Evolutionary conservation across 371 early-diverging fungal genomes (phyloP).

Genomic region (Apophysomyces elegans): DNA sequence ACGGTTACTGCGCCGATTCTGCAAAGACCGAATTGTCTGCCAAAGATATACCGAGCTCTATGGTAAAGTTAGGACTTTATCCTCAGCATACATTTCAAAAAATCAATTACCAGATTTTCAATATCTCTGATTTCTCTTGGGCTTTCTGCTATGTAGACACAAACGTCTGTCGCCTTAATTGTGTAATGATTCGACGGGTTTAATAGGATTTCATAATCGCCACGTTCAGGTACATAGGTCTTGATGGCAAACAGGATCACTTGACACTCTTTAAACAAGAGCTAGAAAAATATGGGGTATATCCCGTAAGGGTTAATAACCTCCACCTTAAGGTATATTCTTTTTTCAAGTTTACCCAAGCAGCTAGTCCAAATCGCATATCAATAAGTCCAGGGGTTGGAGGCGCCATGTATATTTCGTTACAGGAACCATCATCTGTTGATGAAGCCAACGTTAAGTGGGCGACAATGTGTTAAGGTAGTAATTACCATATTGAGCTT

Average conservation of each 20-base stretch:
- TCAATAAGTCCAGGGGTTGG: slow-evolving; percentile 63
- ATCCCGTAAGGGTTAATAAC: background rate
- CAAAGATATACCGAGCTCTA: slow-evolving; percentile 24
- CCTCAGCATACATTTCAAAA: background rate
- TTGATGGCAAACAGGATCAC: slow-evolving; percentile 70
- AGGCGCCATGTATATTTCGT: slow-evolving; percentile 66
- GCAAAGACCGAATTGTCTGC: slow-evolving; percentile 23
- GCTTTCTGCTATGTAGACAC: slow-evolving; percentile 69
- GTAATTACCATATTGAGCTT: slow-evolving; percentile 69
- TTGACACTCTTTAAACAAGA: slow-evolving; percentile 73
- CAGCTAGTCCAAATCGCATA: slow-evolving; percentile 58
- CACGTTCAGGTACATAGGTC: slow-evolving; percentile 31
- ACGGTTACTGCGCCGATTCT: background rate
- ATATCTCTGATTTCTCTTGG: slow-evolving; percentile 57
- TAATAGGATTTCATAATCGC: slow-evolving; percentile 52
- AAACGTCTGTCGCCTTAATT: slow-evolving; percentile 56
- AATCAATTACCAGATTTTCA: slow-evolving; percentile 33
- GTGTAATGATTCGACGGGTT: slow-evolving; percentile 71
- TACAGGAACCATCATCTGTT: slow-evolving; percentile 68
- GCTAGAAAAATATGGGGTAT: slow-evolving; percentile 24
- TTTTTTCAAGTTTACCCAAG: slow-evolving; percentile 48
- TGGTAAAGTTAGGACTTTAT: background rate
- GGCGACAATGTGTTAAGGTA: background rate
- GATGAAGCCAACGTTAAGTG: background rate
- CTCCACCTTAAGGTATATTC: too few relatives aligned